Evolutionary conservation across 2,329 filamentous ascomycete species (phyloP).

Genomic region (Basipetospora chlamydospora): DNA sequence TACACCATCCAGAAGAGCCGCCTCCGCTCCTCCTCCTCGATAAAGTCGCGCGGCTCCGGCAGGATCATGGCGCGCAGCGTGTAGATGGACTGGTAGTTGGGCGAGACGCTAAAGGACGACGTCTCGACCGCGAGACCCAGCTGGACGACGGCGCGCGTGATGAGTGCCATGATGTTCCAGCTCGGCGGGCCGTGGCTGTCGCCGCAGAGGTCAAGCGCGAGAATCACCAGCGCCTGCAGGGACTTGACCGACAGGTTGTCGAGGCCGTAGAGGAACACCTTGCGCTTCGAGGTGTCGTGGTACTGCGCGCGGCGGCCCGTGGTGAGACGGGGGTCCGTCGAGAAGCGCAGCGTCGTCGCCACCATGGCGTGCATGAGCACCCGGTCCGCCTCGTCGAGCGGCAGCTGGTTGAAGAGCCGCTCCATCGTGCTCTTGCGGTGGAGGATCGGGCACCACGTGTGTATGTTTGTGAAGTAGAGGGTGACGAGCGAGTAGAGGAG

Average conservation of each 20-base stretch:
- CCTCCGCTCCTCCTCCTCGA: conserved; percentile 76
- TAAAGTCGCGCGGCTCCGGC: conserved; percentile 69
- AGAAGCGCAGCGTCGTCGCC: conserved; percentile 74
- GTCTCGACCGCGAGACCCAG: conserved; percentile 72
- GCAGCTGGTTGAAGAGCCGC: conserved; percentile 62
- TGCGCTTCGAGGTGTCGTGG: conserved; percentile 69
- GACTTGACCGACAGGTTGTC: conserved; percentile 84
- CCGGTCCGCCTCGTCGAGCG: conserved; percentile 66
- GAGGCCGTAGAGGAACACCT: conserved; percentile 73
- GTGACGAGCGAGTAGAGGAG: conserved; percentile 59
- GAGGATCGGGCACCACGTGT: conserved; percentile 81
- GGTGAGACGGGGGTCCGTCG: conserved; percentile 59
- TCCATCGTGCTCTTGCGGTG: conserved; percentile 73
- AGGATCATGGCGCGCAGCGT: conserved; percentile 75
- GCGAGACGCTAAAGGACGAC: conserved; percentile 64
- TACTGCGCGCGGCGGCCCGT: conserved; percentile 60
- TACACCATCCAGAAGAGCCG: conserved; percentile 93
- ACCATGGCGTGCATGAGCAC: conserved; percentile 81
- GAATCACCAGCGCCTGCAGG: conserved; percentile 72
- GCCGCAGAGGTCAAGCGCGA: conserved; percentile 73
- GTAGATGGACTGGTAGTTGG: conserved; percentile 73
- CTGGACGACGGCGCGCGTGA: conserved; percentile 79
- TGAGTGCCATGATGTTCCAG: conserved; percentile 82
- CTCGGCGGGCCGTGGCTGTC: conserved; percentile 81
- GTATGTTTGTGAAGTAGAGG: conserved; percentile 66